phyloP scores from a whole-genome alignment of 257 asterid species.

The Echites panduratus region DNA sequence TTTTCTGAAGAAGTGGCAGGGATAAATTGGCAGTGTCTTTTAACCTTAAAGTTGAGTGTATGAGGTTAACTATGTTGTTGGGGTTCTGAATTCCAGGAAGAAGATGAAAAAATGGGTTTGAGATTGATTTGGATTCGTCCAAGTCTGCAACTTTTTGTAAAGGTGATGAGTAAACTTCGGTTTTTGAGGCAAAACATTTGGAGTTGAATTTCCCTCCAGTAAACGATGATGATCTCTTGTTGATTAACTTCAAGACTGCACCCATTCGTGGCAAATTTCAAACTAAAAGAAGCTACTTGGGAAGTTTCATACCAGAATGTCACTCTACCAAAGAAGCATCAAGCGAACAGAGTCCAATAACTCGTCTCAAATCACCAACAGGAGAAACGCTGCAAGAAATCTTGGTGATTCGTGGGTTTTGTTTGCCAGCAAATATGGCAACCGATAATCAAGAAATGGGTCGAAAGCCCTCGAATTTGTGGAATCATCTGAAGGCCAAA shows the following conservation, averaged over 20 bases:
- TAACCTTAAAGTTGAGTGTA: constrained; percentile 51
- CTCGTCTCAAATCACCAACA: neutral
- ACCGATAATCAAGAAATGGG: too few species aligned
- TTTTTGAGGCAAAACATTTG: constrained; percentile 1
- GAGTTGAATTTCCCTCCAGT: neutral
- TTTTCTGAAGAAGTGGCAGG: constrained; percentile 23
- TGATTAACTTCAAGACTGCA: neutral
- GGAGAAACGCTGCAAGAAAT: too few species aligned
- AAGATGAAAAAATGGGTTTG: constrained; percentile 56
- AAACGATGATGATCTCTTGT: constrained; percentile 1
- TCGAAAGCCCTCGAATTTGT: too few species aligned
- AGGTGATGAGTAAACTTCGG: constrained; percentile 19
- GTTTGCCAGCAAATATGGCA: too few species aligned
- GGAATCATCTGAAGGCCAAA: neutral
- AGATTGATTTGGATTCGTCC: constrained; percentile 20
- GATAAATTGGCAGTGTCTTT: constrained; percentile 27
- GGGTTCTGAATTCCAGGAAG: constrained; percentile 66
- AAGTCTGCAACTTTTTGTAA: constrained; percentile 27
- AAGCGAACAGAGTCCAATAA: neutral
- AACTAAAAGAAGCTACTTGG: neutral
- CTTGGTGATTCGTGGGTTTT: too few species aligned
- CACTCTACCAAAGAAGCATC: neutral
- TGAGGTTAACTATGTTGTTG: constrained; percentile 52
- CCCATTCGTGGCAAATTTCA: neutral
- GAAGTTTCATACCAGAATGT: neutral